Base-by-base conservation (phyloP, 2,329 filamentous ascomycete genomes). In the Botrytis sinoallii region DNA sequence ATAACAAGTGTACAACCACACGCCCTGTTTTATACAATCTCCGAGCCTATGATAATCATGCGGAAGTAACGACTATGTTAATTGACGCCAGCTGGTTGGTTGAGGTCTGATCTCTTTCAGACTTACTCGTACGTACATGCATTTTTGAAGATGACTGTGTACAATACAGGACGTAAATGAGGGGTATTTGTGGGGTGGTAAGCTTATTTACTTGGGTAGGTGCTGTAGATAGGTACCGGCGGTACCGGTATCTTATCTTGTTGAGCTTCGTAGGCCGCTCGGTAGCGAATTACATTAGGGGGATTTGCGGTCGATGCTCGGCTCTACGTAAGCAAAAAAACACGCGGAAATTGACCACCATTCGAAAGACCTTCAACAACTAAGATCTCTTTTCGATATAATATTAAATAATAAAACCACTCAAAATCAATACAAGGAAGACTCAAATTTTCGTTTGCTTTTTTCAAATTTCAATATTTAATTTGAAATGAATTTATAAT, bases 121-220 rank as follows among this genome's bases (percentile, higher is more conserved):
- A 55, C 32, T 29, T 52, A 32, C 32, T 32, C 32, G 32, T 32
- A 32, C 32, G 32, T 32, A 38, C 32, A 55, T 67, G 32, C 64
- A 67, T 38, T 61, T 22, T 57, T 38, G 10, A 38, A 40, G 35
- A 61, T 38, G 20, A 14, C 59, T 16, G 59, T 61, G 25, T 61
- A 38, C 10, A 35, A n/a, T 25, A n/a, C 12, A 12, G 57, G 20
- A 35, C 12, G 25, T 4, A 16, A 16, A 55, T 55, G 65, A 68
- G 65, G 46, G 48, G 65, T 42, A 68, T 68, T 48, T 38, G 64
- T 66, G 29, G 42, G 32, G 64, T 66, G 9, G 48, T 25, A 48
- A 44, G 29, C 32, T 66, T 44, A 3, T 25, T 61, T 40, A 35
- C 14, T n/a, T 16, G 25, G 59, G 22, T 25, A 35, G 35, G 7